Conservation (phyloP, 306 rosid species). For the Chamaecrista fasciculata region DNA sequence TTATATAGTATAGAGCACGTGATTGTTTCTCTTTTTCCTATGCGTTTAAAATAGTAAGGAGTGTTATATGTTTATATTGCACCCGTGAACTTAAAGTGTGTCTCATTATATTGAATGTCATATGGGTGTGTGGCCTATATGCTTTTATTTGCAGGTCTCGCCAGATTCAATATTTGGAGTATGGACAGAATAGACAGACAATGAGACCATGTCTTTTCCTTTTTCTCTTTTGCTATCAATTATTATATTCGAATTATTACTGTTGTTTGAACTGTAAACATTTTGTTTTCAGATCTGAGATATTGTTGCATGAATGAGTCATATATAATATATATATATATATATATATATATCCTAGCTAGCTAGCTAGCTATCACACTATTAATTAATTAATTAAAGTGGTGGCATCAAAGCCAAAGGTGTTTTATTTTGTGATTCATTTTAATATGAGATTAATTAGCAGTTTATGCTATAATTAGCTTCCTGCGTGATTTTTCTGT, state of each 20-base stretch:
- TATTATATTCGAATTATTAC: slow-evolving; percentile 26
- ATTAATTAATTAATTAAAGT: no score
- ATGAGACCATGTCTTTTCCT: slow-evolving; percentile 45
- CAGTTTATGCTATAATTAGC: no score
- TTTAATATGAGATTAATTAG: no score
- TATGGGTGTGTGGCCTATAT: no score
- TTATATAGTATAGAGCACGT: no score
- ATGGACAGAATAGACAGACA: slow-evolving; percentile 32
- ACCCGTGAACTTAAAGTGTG: background rate
- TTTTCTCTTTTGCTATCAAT: background rate
- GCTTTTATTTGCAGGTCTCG: slow-evolving; percentile 30
- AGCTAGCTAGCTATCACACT: no score
- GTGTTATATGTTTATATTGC: background rate
- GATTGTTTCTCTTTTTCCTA: background rate
- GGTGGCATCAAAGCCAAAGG: no score
- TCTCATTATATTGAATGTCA: background rate
- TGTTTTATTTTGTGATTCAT: no score
- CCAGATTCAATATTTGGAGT: background rate
- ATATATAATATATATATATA: no score
- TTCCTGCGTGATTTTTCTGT: no score
- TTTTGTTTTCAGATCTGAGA: slow-evolving; percentile 27
- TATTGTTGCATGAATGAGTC: slow-evolving; percentile 24
- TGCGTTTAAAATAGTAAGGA: background rate
- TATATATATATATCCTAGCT: no score
- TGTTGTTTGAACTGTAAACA: slow-evolving; percentile 22